Evolutionary conservation across 805 yeast genomes (phyloP), one percentile per base, ranked within the genome.

Genomic region (Nakazawaea ambrosiae): DNA sequence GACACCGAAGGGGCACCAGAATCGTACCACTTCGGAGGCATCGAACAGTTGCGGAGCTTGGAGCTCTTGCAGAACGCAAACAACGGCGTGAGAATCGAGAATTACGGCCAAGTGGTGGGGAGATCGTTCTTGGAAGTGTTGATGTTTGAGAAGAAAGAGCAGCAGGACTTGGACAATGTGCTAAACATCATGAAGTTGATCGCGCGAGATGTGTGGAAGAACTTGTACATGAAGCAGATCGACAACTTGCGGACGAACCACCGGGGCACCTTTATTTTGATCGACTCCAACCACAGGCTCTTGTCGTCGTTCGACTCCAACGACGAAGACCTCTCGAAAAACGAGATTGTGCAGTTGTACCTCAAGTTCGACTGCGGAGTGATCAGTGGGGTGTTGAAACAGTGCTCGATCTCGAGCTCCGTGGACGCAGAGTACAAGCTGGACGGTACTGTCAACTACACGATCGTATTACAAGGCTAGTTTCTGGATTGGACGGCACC

Each of bases 171-270:
- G 52, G 66, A 63, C 16, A 89, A 84, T 43, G 68, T 83, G 10
- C 59, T 90, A 27, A 89, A 85, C 46, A 72, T 90, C 27, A 85
- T 92, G 86, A 90, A 90, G 59, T 88, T 86, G 55, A 74, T 92
- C 4, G 89, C 97, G 55, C 72, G 95, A 32, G 97, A 89, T 48
- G 81, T 89, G 20, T 92, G 97, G 97, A 78, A 74, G 48, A 61
- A 71, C 37, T 54, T 90, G 20, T 87, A 76, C 59, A 75, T 78
- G 27, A 90, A 88, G 58, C 96, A 84, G 55, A 85, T 92, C 66
- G 97, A 89, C 55, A 88, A 87, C 48, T 66, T 92, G 41, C 73
- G 95, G 44, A 92, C 98, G 1, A 92, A 92, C 54, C 97, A 92
- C 55, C 63, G 94, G 48, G 81, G 92, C 5, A 83, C 89, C 0